Evolutionary conservation across 2,329 filamentous ascomycete species (phyloP), one percentile per base, ranked within the genome.

Genomic region (Botrytis elliptica): DNA sequence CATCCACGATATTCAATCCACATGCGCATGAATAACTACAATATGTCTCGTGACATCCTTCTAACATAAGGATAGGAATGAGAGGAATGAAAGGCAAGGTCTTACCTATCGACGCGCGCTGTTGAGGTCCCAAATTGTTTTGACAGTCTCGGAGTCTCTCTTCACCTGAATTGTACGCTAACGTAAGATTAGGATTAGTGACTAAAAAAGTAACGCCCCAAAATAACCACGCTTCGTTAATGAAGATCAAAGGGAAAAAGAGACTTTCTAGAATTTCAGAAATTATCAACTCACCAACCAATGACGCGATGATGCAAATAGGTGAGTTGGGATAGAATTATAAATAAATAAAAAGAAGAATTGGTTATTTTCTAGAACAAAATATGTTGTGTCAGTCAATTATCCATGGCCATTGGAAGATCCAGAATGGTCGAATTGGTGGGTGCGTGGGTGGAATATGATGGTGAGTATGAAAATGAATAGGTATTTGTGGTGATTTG

Each of bases 71-170:
- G 65, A 72, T 72, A 68, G 59, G 52, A 46, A 44, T 67, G 55
- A 59, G 55, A 68, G 59, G 62, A 68, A 72, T 68, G 63, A 68
- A 73, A 70, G 70, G 74, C 75, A 76, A 75, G 76, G 78, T 81
- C 80, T 81, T 80, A 82, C 80, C 80, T 81, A 81, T 68, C 76
- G 75, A 76, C 76, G 77, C 76, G 77, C 73, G 77, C 71, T 68
- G 69, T 74, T 77, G 72, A 74, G 69, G 74, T 73, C 69, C 68
- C 70, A 66, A 68, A 72, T 68, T 72, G 70, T 72, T 68, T 72
- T 67, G 70, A 72, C 46, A 67, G 70, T 62, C 67, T 72, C 70
- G 63, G 70, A 68, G 67, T 57, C 65, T 72, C 70, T 63, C 62
- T 63, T 72, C 67, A 74, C 52, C 62, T 71, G 62, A 64, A 74